Percentiles rank a stretch among this genome's conserved stretches.
Evolutionary conservation across 2,329 filamentous ascomycete species (phyloP).

Genomic region (Exophiala oligosperma): DNA sequence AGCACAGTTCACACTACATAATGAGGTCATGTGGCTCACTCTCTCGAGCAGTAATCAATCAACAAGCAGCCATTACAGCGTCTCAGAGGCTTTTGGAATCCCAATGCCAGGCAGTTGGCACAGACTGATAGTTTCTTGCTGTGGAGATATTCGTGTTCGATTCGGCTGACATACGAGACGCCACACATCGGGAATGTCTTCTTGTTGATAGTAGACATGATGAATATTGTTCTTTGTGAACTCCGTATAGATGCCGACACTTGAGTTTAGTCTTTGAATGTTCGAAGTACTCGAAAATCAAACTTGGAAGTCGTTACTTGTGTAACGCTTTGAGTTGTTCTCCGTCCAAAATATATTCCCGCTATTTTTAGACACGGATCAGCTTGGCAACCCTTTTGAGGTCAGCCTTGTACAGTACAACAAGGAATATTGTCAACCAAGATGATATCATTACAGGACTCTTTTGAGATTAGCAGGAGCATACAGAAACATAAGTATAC

Average conservation of each 20-base stretch:
- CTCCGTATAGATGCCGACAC: neutral
- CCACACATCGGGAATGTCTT: constrained; percentile 25
- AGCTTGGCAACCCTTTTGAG: too few relatives aligned
- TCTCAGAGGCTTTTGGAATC: constrained; percentile 29
- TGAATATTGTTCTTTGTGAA: neutral
- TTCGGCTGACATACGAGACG: constrained; percentile 22
- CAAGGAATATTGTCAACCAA: too few relatives aligned
- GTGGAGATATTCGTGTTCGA: constrained; percentile 30
- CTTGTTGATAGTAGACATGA: constrained; percentile 6
- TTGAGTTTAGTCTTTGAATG: neutral
- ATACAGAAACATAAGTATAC: too few relatives aligned
- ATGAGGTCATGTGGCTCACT: constrained; percentile 7
- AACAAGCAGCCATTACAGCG: constrained; percentile 26
- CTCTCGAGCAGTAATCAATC: constrained; percentile 30
- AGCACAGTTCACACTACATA: neutral
- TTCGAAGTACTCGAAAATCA: too few relatives aligned
- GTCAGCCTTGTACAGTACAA: neutral
- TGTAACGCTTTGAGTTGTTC: too few relatives aligned
- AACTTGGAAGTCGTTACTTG: too few relatives aligned
- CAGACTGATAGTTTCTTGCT: constrained; percentile 28
- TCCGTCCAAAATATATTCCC: too few relatives aligned
- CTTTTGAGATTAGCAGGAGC: too few relatives aligned
- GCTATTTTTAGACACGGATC: too few relatives aligned
- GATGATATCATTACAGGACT: too few relatives aligned
- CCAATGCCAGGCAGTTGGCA: constrained; percentile 26